These are phyloP conservation scores for Galeopsis tetrahit DNA, from an alignment of 257 asterid genomes.

Conservation along the genomic window DNA sequence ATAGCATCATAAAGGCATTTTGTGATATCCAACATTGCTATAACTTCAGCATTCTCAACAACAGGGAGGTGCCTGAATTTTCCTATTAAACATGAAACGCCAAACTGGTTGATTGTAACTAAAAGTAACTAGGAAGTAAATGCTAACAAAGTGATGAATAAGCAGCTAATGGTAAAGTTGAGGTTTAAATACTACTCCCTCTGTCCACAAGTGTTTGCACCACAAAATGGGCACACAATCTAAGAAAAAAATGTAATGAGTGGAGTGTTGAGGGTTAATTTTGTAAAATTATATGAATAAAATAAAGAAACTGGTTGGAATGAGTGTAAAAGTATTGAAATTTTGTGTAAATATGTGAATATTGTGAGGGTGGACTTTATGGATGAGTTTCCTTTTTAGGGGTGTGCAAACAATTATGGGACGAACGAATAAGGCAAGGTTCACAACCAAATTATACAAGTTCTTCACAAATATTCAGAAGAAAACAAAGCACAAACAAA, in stretches of 20 bases:
- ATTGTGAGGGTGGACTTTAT: too few relatives aligned
- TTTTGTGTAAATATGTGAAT: too few relatives aligned
- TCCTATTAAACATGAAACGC: constrained; percentile 47
- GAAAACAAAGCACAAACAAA: constrained; percentile 14
- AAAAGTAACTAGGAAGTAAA: constrained; percentile 12
- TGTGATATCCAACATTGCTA: constrained; percentile 89
- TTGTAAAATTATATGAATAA: too few relatives aligned
- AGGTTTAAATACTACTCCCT: neutral
- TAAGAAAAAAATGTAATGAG: too few relatives aligned
- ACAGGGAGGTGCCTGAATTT: constrained; percentile 98
- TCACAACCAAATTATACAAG: constrained; percentile 27
- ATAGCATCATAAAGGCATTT: constrained; percentile 97
- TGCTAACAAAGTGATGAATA: neutral
- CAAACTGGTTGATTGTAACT: constrained; percentile 2
- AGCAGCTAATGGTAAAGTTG: constrained; percentile 19
- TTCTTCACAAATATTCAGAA: constrained; percentile 1
- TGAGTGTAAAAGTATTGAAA: too few relatives aligned
- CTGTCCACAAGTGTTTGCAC: too few relatives aligned
- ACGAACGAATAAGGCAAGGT: neutral
- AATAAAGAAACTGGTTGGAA: too few relatives aligned
- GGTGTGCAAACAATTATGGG: too few relatives aligned
- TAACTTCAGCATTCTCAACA: constrained; percentile 98
- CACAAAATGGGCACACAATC: too few relatives aligned
- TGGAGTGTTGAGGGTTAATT: too few relatives aligned
- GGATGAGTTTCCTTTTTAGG: too few relatives aligned